Evolutionary conservation across 1,284 basidiomycete genomes (phyloP).

Genomic region (Ustilago crameri): DNA sequence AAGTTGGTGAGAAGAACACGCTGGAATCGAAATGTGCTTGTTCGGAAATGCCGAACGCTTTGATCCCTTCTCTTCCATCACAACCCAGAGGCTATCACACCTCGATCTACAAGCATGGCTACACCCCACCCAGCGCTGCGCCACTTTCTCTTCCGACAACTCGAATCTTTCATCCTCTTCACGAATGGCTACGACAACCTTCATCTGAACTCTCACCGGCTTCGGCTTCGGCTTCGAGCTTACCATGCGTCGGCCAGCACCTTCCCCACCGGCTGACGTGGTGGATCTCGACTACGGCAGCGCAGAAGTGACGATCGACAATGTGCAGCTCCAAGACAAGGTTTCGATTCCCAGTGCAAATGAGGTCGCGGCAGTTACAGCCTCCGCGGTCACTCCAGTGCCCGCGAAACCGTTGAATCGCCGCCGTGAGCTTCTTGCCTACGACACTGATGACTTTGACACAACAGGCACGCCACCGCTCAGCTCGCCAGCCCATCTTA

Average conservation of each 20-base stretch:
- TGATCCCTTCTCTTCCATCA: no score
- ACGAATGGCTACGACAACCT: background rate
- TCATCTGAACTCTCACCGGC: background rate
- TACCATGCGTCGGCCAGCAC: constrained; percentile 33
- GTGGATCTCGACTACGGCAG: constrained; percentile 43
- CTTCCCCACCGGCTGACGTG: constrained; percentile 19
- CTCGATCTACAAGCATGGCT: no score
- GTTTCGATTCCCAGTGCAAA: constrained; percentile 2
- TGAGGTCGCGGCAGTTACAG: constrained; percentile 13
- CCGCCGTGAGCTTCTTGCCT: constrained; percentile 22
- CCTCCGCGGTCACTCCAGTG: background rate
- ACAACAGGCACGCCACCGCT: background rate
- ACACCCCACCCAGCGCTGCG: no score
- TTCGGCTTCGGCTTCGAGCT: constrained; percentile 2
- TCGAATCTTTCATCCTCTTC: background rate
- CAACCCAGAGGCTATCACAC: no score
- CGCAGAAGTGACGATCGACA: constrained; percentile 8
- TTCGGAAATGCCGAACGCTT: no score
- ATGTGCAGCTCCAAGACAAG: background rate
- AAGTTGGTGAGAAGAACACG: no score
- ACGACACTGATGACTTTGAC: constrained; percentile 21
- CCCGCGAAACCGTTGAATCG: background rate
- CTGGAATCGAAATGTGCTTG: no score
- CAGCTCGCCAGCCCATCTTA: background rate
- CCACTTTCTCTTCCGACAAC: no score